Conservation (phyloP, 2,329 filamentous ascomycete genomes). For the Huntiella abstrusa region DNA sequence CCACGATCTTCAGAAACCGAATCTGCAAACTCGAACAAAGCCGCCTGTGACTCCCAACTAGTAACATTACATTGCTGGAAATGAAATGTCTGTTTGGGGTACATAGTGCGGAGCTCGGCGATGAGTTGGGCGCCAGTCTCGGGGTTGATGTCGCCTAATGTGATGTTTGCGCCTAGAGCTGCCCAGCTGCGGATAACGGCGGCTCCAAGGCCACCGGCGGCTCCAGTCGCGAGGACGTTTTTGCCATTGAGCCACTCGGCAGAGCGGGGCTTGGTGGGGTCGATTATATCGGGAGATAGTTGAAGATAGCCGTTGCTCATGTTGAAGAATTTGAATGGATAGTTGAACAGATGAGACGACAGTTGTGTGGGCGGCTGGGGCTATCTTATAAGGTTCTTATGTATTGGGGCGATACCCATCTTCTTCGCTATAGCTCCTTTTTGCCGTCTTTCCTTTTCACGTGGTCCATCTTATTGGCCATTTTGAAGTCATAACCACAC, state of each 20-base stretch:
- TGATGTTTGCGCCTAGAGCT: conserved; percentile 35
- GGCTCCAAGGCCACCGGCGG: conserved; percentile 40
- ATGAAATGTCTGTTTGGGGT: conserved; percentile 25
- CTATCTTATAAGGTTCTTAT: too few relatives aligned
- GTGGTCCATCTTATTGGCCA: too few relatives aligned
- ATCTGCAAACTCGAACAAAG: conserved; percentile 39
- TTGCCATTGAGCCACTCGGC: conserved; percentile 29
- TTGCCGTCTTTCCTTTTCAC: too few relatives aligned
- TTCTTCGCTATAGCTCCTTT: too few relatives aligned
- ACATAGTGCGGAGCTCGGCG: conserved; percentile 26
- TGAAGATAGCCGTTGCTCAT: neutral
- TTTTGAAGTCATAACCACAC: too few relatives aligned
- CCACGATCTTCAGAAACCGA: conserved; percentile 32
- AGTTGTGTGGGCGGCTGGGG: too few relatives aligned
- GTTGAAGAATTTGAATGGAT: too few relatives aligned
- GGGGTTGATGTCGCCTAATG: conserved; percentile 44
- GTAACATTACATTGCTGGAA: conserved; percentile 47
- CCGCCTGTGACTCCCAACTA: conserved; percentile 43
- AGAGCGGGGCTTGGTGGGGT: conserved; percentile 26
- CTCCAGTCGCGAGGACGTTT: conserved; percentile 45
- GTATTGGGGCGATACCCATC: too few relatives aligned
- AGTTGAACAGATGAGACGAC: too few relatives aligned
- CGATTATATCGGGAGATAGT: conserved; percentile 17
- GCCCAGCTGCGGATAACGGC: conserved; percentile 36
- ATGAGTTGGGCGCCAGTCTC: conserved; percentile 34